Conservation (phyloP, 176 grass and related monocot species). For the Eremochloa ophiuroides region DNA sequence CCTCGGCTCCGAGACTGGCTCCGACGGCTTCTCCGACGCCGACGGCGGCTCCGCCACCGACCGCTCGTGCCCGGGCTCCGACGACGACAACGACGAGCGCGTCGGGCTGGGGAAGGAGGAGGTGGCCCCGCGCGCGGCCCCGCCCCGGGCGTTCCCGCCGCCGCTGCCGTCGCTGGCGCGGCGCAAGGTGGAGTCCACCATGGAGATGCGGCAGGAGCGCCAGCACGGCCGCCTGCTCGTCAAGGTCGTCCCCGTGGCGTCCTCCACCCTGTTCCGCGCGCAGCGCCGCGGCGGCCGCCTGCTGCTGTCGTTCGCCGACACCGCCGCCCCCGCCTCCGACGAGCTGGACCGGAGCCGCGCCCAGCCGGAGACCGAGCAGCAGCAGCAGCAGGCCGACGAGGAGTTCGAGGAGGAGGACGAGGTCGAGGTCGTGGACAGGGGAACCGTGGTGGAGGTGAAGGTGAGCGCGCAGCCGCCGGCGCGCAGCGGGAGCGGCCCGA, state of each 20-base stretch:
- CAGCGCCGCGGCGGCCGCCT: conserved; percentile 68
- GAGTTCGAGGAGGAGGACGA: conserved; percentile 46
- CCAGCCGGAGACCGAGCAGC: conserved; percentile 17
- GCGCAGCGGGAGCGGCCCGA: conserved; percentile 13
- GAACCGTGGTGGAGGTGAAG: conserved; percentile 66
- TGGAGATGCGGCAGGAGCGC: conserved; percentile 77
- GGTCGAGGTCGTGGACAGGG: conserved; percentile 51
- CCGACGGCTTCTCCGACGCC: conserved; percentile 54
- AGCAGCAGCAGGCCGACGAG: not conserved
- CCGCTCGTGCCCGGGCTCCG: conserved; percentile 22
- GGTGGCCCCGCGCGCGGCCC: conserved; percentile 21
- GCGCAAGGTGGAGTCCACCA: conserved; percentile 43
- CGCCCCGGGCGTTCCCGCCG: conserved; percentile 60
- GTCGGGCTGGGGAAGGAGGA: not conserved
- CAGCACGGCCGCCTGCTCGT: conserved; percentile 78
- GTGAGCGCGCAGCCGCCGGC: conserved; percentile 78
- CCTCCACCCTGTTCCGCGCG: conserved; percentile 71
- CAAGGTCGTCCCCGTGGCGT: conserved; percentile 56
- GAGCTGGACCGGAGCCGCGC: not conserved
- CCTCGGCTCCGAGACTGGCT: conserved; percentile 94
- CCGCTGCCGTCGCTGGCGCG: conserved; percentile 69
- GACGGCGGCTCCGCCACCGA: conserved; percentile 30
- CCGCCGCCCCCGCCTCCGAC: conserved; percentile 2
- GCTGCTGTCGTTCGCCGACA: conserved; percentile 74
- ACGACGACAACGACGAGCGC: conserved; percentile 20